Evolutionary conservation across 1,139 yeast genomes (phyloP), one percentile per base, ranked within the genome.

Genomic region (Yamadazyma atlantica): DNA sequence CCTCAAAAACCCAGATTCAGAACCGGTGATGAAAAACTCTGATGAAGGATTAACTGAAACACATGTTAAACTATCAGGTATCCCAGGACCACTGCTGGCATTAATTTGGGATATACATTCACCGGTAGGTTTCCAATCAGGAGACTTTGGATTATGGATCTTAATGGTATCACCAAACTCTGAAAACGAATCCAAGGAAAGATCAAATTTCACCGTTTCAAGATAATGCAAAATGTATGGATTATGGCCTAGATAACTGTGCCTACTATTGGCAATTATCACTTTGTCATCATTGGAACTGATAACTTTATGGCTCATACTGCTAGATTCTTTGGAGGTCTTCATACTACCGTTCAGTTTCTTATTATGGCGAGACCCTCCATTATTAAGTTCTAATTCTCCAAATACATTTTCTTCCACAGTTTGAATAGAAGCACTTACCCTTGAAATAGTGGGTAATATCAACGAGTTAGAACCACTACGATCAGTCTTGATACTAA

Each of bases 11-110:
- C 97, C 97, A 34, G 75, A 72, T 32, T 80, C 83, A 4, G 94
- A 85, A 3, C 90, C 96, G 1, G 94, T 82, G 2, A 88, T 66
- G 48, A 92, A 82, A 49, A 78, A 85, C 29, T 76, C 76, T 15
- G 79, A 74, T 31, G 83, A 80, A 0, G 88, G 84, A 11, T 81
- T 66, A 0, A 77, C 75, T 3, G 72, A 75, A 8, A 89, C 59
- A 32, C 82, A 65, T 18, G 73, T 80, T 10, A 89, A 65, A 1
- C 64, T 64, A 40, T 66, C 73, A 6, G 60, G 55, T 3, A 29
- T 13, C 2, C 54, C 53, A 3, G 49, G 46, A 13, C 43, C 38
- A 11, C 43, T 44, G 19, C 43, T 51, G 27, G 62, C 49, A 35
- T 64, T 59, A 23, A 67, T 56, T 40, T 78, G 80, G 0, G 90